phyloP scores from a whole-genome alignment of 1,284 basidiomycete species.

The Prillingera fragicola region DNA sequence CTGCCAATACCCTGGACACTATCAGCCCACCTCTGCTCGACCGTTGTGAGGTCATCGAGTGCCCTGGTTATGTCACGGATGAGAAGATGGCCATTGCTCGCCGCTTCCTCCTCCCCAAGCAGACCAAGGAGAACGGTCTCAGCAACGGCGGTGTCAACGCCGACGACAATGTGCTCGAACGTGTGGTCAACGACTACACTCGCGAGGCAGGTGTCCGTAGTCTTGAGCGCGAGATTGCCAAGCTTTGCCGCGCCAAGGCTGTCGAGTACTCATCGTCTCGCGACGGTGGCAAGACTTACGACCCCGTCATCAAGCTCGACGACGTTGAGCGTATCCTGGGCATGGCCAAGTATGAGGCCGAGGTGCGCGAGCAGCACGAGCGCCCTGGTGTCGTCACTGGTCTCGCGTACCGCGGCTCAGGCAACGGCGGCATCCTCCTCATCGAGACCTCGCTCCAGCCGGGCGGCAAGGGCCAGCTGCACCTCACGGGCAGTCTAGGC shows the following conservation, averaged over 20 bases:
- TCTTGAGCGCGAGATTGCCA: slow-evolving; percentile 79
- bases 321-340: slow-evolving; percentile 84
- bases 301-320: slow-evolving; percentile 58
- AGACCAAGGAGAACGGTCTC: slow-evolving; percentile 84
- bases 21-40: slow-evolving; percentile 93
- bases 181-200: slow-evolving; percentile 89
- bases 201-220: slow-evolving; percentile 91
- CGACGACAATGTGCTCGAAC: slow-evolving; percentile 67
- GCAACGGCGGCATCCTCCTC: slow-evolving; percentile 76
- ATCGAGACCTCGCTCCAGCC: slow-evolving; percentile 38
- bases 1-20: slow-evolving; percentile 82
- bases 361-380: slow-evolving; percentile 48
- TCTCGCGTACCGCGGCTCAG: slow-evolving; percentile 55
- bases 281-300: slow-evolving; percentile 52
- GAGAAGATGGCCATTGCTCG: slow-evolving; percentile 89
- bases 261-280: slow-evolving; percentile 66
- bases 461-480: slow-evolving; percentile 31
- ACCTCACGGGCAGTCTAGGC: slow-evolving; percentile 82
- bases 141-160: slow-evolving; percentile 68
- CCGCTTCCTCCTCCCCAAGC: slow-evolving; percentile 86
- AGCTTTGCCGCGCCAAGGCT: slow-evolving; percentile 77
- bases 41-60: slow-evolving; percentile 93
- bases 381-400: slow-evolving; percentile 43
- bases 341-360: slow-evolving; percentile 70
- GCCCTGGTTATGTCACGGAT: slow-evolving; percentile 90